Evolutionary conservation across 495 filamentous ascomycete species (phyloP), one percentile per base, ranked within the genome.

Genomic region (Penicillium pulvis): DNA sequence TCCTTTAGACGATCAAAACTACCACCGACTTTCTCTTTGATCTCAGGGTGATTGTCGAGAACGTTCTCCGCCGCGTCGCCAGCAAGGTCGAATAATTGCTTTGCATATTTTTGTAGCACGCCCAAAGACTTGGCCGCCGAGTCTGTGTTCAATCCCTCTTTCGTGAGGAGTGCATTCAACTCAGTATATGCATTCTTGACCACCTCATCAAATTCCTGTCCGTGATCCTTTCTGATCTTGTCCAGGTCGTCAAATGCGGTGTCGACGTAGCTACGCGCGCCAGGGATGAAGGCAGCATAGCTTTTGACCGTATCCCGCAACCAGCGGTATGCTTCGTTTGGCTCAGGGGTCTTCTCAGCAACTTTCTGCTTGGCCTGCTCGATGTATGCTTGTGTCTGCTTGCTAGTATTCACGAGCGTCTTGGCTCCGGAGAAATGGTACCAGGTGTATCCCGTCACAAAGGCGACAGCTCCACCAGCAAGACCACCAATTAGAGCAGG

Each of bases 21-120:
- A 5, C 80, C 82, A n/a, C 86, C 86, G 30, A 90, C 67, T 72
- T 85, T 83, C 65, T 89, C 81, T 74, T 87, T 87, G 11, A 90
- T 60, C 61, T 85, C 61, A 1, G 87, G 87, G 60, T 89, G 87
- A 58, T 87, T 85, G 49, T 87, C 75, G 36, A 89, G 65, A 31
- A 90, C 78, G 51, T 88, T 78, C 36, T 76, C 39, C 14, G 39
- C 70, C 19, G 79, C 74, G 59, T 84, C 81, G 14, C 77, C 80
- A 6, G 83, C 79, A 16, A 90, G 70, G 12, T 77, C 78, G 17
- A 76, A 77, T 1, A 89, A 60, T 36, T 78, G 71, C 35, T 73
- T 72, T 3, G 77, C 56, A 33, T 85, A 68, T 42, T 83, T 84
- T 7, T 83, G 69, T 11, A 89, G 61, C 12, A 85, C 72, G 0